Conservation (phyloP, 2,329 filamentous ascomycete genomes). For the Fusarium equiseti region DNA sequence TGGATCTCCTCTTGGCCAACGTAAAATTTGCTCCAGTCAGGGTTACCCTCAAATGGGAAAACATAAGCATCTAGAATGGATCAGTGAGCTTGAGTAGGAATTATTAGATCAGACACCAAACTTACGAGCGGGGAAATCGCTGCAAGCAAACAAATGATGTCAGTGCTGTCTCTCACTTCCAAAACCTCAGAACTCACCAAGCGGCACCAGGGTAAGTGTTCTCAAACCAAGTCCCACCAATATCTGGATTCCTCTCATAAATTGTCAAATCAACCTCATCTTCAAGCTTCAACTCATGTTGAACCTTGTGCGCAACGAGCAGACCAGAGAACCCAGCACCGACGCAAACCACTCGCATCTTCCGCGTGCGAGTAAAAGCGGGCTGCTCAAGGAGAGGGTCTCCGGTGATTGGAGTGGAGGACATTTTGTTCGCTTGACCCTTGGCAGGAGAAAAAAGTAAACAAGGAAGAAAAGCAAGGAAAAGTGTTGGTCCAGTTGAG, state of each 20-base stretch:
- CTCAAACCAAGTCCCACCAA: conserved; percentile 18
- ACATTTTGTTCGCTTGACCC: neutral
- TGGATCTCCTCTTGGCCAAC: conserved; percentile 1
- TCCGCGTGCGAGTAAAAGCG: conserved; percentile 6
- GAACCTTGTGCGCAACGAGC: conserved; percentile 13
- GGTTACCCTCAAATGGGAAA: conserved; percentile 11
- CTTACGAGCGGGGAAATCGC: conserved; percentile 9
- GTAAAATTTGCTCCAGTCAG: conserved; percentile 9
- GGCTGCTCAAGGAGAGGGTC: conserved; percentile 12
- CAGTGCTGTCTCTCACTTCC: neutral
- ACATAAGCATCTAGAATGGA: conserved; percentile 4
- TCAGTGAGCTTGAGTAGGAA: neutral
- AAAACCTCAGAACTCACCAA: neutral
- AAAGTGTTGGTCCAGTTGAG: neutral
- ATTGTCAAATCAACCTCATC: conserved; percentile 1
- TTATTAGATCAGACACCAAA: neutral
- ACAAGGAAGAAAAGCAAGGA: neutral
- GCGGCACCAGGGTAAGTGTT: conserved; percentile 18
- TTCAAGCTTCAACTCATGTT: conserved; percentile 9
- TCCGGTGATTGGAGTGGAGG: neutral
- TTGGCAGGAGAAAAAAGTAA: neutral
- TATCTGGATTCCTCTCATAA: conserved; percentile 1
- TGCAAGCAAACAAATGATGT: neutral
- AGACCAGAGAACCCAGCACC: conserved; percentile 11
- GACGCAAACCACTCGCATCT: conserved; percentile 10